phyloP scores from a whole-genome alignment of 2,329 filamentous ascomycete genomes.

The Aschersonia sp. region DNA sequence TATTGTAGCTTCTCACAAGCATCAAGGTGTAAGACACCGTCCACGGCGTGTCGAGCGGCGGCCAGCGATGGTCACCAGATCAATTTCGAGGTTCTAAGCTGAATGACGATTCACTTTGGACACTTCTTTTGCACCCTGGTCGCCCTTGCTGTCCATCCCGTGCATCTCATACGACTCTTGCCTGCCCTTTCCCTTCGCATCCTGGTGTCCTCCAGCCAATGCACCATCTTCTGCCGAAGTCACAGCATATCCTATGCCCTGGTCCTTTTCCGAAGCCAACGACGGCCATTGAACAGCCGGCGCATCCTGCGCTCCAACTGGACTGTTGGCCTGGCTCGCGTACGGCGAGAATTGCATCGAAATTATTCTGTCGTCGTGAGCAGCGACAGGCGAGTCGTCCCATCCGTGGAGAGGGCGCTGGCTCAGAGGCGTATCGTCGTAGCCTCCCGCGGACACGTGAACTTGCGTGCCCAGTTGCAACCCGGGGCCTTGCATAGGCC shows the following conservation, averaged over 20 bases:
- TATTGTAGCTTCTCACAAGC: too few species aligned
- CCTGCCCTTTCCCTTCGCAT: conserved; percentile 26
- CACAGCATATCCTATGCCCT: too few species aligned
- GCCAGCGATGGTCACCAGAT: too few species aligned
- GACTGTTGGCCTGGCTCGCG: conserved; percentile 40
- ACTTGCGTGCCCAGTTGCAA: conserved; percentile 2
- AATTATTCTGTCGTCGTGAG: conserved; percentile 22
- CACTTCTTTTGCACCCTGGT: conserved; percentile 8
- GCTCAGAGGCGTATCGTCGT: conserved; percentile 36
- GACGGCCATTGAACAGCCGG: not conserved
- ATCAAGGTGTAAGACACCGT: too few species aligned
- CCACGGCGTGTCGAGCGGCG: too few species aligned
- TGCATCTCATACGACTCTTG: conserved; percentile 34
- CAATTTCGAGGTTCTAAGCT: too few species aligned
- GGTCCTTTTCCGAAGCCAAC: too few species aligned
- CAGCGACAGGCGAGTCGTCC: conserved; percentile 39
- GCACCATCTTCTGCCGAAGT: too few species aligned
- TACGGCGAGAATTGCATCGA: conserved; percentile 44
- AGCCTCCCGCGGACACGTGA: conserved; percentile 10
- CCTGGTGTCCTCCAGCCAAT: not conserved
- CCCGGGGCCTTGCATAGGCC: conserved; percentile 15
- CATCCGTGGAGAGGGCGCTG: conserved; percentile 36
- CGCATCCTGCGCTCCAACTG: conserved; percentile 29
- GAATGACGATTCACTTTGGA: too few species aligned
- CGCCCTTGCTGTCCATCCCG: conserved; percentile 12